Evolutionary conservation across 1,284 basidiomycete species (phyloP).

Genomic region (Dichomitus squalens): DNA sequence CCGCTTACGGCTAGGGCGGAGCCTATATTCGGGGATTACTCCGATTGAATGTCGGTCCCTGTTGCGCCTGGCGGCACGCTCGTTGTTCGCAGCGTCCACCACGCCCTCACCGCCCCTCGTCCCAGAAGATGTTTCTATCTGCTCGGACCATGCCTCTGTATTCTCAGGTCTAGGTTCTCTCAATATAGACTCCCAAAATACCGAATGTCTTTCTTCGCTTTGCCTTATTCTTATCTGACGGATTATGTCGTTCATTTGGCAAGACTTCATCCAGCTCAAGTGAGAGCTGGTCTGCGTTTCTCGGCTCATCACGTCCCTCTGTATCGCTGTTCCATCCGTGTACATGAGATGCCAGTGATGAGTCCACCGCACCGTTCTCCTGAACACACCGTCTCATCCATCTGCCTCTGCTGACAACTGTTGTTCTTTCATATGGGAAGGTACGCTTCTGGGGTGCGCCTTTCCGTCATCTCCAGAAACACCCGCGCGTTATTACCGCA

Average conservation of each 20-base stretch:
- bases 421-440: no score
- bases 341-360: neutral
- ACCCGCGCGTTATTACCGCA: no score
- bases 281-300: no score
- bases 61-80: neutral
- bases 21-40: neutral
- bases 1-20: neutral
- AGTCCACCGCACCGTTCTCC: no score
- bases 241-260: slow-evolving; percentile 10
- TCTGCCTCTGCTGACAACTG: no score
- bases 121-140: neutral
- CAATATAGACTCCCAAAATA: neutral
- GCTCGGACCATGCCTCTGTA: neutral
- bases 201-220: neutral
- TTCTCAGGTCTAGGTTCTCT: neutral
- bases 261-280: neutral
- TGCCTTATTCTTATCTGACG: slow-evolving; percentile 14
- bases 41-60: neutral
- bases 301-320: neutral
- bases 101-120: neutral
- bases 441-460: no score
- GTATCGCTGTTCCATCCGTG: neutral
- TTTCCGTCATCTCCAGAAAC: no score
- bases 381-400: no score
- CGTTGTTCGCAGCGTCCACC: neutral